phyloP scores from a whole-genome alignment of 2,329 filamentous ascomycete genomes.

The Clarireedia sp. region DNA sequence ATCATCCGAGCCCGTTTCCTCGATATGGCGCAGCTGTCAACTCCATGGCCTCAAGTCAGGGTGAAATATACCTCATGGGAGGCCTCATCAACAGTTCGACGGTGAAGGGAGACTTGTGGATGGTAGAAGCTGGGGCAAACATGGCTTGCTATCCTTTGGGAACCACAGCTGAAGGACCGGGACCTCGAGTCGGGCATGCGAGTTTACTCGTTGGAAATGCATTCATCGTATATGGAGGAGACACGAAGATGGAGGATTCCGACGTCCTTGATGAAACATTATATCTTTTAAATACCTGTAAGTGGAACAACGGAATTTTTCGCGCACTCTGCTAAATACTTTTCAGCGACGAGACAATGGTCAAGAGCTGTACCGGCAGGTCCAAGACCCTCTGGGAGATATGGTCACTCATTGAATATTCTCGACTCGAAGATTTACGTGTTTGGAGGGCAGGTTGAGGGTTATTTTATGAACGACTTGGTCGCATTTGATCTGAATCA shows the following conservation, averaged over 20 bases:
- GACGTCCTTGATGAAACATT: constrained; percentile 91
- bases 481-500: constrained; percentile 94
- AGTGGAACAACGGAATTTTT: constrained; percentile 34
- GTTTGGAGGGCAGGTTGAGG: constrained; percentile 95
- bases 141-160: constrained; percentile 87
- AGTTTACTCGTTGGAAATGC: constrained; percentile 95
- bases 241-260: constrained; percentile 91
- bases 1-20: constrained; percentile 81
- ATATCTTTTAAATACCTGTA: constrained; percentile 95
- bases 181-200: constrained; percentile 87
- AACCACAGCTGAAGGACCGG: constrained; percentile 88
- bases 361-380: constrained; percentile 86
- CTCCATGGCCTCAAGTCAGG: constrained; percentile 85
- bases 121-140: constrained; percentile 83
- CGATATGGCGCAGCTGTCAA: constrained; percentile 97
- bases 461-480: constrained; percentile 95
- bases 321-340: constrained; percentile 14
- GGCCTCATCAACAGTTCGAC: constrained; percentile 90
- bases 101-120: constrained; percentile 95
- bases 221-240: constrained; percentile 97
- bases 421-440: constrained; percentile 95
- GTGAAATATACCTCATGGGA: constrained; percentile 96
- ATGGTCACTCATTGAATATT: constrained; percentile 94
- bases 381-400: constrained; percentile 77
- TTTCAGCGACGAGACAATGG: constrained; percentile 89